phyloP scores from a whole-genome alignment of 176 grass and related monocot genomes.

The Raddia guianensis region DNA sequence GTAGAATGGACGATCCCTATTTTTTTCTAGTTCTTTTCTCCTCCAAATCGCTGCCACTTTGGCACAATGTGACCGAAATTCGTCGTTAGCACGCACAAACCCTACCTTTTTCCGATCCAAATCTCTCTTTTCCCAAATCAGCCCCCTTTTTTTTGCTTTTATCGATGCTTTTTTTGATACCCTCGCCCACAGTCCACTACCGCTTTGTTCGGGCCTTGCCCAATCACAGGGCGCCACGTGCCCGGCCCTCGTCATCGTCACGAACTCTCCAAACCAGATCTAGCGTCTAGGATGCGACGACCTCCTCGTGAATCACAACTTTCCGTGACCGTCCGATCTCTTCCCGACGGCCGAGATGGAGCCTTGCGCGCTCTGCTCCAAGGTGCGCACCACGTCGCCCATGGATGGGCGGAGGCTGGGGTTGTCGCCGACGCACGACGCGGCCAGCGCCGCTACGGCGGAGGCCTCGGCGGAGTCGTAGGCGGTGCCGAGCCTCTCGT shows the following conservation, averaged over 20 bases:
- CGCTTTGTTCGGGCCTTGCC: slow-evolving; percentile 38
- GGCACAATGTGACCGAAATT: slow-evolving; percentile 39
- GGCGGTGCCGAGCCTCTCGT: slow-evolving; percentile 47
- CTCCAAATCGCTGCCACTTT: slow-evolving; percentile 30
- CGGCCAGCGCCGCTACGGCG: slow-evolving; percentile 46
- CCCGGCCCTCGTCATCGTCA: slow-evolving; percentile 12
- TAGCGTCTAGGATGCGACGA: slow-evolving; percentile 38
- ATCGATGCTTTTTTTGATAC: slow-evolving; percentile 20
- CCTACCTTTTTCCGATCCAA: slow-evolving; percentile 27
- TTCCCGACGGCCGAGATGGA: slow-evolving; percentile 53
- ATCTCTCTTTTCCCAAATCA: slow-evolving; percentile 13
- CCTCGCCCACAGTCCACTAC: slow-evolving; percentile 42
- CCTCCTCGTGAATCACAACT: slow-evolving; percentile 38
- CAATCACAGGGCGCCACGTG: slow-evolving; percentile 36
- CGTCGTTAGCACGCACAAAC: slow-evolving; percentile 28
- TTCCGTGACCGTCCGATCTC: slow-evolving; percentile 37
- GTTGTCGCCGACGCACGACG: slow-evolving; percentile 61
- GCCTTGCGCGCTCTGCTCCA: slow-evolving; percentile 37
- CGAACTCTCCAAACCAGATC: slow-evolving; percentile 51
- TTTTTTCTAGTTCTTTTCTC: background rate
- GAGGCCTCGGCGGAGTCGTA: slow-evolving; percentile 55
- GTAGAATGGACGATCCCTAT: slow-evolving; percentile 24
- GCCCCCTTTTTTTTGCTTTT: background rate
- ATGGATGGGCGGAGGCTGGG: slow-evolving; percentile 72
- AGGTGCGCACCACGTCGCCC: slow-evolving; percentile 64